Evolutionary conservation across 495 filamentous ascomycete species (phyloP), one percentile per base, ranked within the genome.

Genomic region (Penicillium ucsense): DNA sequence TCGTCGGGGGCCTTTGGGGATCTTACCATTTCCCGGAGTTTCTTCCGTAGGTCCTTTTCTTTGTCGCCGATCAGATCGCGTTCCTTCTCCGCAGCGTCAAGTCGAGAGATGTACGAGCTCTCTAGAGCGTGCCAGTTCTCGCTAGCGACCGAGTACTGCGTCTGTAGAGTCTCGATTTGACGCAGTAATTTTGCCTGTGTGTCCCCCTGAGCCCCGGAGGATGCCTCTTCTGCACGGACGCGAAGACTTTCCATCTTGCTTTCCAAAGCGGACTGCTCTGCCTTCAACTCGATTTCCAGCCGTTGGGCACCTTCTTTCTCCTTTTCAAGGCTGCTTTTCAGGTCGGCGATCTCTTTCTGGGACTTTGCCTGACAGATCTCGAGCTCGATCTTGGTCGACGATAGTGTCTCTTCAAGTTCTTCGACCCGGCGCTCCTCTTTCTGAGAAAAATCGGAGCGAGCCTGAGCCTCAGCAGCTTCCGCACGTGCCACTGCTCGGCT

Each of bases 71-170:
- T 71, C 50, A 97, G 91, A 56, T 97, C 91, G 38, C 89, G 72
- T 57, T 99, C 94, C 58, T 83, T 89, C 60, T 99, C 92, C 7
- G 95, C 70, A 45, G 70, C 81, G 2, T 80, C 73, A 30, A 94
- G 73, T 39, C 89, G 75, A 20, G 84, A 75, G 34, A 88, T 74
- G 39, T 97, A 66, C 1, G 86, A 89, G 8, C 85, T 78, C 54
- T 99, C 91, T 40, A 97, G 86, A 0, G 89, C 86, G 50, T 96
- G 89, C 94, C 94, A 99, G 61, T 97, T 99, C 55, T 94, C 89
- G 50, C 86, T 91, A 3, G 94, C 92, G 43, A 89, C 80, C 0
- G 88, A 83, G 64, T 99, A 94, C 64, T 99, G 94, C 4, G 85
- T 91, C 66, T 97, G 94, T 42, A 99, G 67, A 3, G 88, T 96